Evolutionary conservation across 2,329 filamentous ascomycete genomes (phyloP), one percentile per base, ranked within the genome.

Genomic region (Fusarium poae): DNA sequence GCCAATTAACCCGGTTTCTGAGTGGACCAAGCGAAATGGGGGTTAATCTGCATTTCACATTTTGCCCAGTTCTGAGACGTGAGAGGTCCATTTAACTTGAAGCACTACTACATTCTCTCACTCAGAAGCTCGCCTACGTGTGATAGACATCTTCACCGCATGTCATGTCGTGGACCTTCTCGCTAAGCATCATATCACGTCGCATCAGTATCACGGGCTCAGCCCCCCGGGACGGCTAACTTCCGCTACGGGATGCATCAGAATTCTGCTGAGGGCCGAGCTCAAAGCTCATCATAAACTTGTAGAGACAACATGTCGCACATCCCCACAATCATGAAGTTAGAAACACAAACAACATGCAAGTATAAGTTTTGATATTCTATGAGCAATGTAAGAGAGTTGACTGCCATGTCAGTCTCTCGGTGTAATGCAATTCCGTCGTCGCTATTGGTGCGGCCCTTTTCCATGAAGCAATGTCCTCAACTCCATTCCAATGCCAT

Each of bases 1-100:
- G 48, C 70, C 68, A 73, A 73, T 73, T 72, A 73, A 32, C 67
- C 70, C 70, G 6, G 50, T 53, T 57, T 62, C 42, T 50, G 20
- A 53, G 44, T 69, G 68, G 68, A 35, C 48, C 35, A 45, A 40
- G 27, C 13, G 42, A 30, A 72, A 72, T 72, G 60, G 72, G 62
- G 72, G 63, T 71, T 74, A 74, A 74, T 73, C 63, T 64, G 59
- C 40, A 53, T 51, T 51, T 58, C 15, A 16, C 52, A 60, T 61
- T 65, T 71, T 67, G 65, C 56, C 68, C 50, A 30, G 51, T 70
- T 68, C 62, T 68, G 44, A 39, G 40, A 46, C 29, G 44, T 70
- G 58, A 69, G 57, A 69, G 67, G 67, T 53, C 67, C 40, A 18
- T 12, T 55, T 20, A 18, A 32, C 40, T 55, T 59, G 34, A 60